Percentiles rank a stretch among this genome's conserved stretches.
Conservation (phyloP, 495 filamentous ascomycete genomes). For the Tuber calosporum region DNA sequence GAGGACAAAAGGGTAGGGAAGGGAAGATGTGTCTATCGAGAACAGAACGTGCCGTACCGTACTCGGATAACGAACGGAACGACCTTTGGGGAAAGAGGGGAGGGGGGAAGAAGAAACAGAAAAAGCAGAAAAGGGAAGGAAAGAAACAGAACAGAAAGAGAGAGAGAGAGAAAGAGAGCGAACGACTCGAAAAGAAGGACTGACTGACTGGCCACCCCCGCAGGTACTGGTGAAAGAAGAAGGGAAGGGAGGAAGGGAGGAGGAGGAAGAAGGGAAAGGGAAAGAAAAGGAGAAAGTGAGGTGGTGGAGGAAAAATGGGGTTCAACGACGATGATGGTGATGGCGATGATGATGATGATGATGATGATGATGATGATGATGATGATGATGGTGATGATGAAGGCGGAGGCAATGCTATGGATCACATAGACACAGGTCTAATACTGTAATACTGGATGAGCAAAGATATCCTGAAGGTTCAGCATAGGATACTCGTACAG, state of each 20-base stretch:
- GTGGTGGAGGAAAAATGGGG: background rate
- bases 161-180: conserved; percentile 13
- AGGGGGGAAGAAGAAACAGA: background rate
- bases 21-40: conserved; percentile 17
- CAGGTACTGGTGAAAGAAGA: conserved; percentile 26
- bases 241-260: conserved; percentile 17
- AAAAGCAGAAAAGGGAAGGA: conserved; percentile 17
- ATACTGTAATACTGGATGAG: background rate
- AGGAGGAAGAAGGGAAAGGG: background rate
- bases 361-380: conserved; percentile 7
- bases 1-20: conserved; percentile 13
- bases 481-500: background rate
- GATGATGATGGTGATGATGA: no score
- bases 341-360: background rate
- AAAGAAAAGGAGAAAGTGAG: conserved; percentile 3
- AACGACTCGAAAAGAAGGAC: background rate
- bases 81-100: conserved; percentile 19
- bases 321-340: conserved; percentile 3
- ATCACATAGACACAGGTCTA: background rate
- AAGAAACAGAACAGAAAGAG: conserved; percentile 20
- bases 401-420: background rate
- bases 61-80: conserved; percentile 27
- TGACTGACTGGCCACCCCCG: background rate
- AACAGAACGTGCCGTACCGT: no score
- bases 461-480: background rate